Conservation (phyloP, 441 rosid genomes). For the Gossypium schwendimanii region DNA sequence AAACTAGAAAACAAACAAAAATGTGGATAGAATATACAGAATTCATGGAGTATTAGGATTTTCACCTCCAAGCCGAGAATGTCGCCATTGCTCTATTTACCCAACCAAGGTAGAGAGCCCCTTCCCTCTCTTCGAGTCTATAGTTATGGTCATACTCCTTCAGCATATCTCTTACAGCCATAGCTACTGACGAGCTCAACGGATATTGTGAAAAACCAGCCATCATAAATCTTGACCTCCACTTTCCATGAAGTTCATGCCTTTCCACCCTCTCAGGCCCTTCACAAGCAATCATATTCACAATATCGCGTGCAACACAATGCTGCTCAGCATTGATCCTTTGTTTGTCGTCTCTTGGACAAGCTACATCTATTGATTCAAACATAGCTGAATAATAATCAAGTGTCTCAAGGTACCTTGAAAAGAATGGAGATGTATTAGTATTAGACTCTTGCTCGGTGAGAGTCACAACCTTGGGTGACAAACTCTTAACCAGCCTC, state of each 20-base stretch:
- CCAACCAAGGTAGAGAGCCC: constrained; percentile 56
- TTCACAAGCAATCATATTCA: constrained; percentile 70
- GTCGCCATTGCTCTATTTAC: constrained; percentile 45
- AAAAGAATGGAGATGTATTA: constrained; percentile 50
- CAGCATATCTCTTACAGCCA: constrained; percentile 26
- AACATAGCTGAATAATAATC: constrained; percentile 56
- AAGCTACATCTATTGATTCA: constrained; percentile 50
- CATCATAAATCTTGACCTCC: constrained; percentile 46
- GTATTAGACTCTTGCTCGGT: constrained; percentile 22
- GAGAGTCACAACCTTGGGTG: constrained; percentile 56
- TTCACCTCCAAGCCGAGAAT: constrained; percentile 64
- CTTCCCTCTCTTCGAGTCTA: constrained; percentile 35
- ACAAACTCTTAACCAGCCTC: constrained; percentile 19
- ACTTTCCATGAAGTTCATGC: constrained; percentile 57
- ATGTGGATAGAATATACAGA: constrained; percentile 22
- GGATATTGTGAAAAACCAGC: constrained; percentile 45
- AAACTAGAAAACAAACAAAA: neutral
- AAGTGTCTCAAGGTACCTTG: constrained; percentile 45
- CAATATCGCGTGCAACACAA: constrained; percentile 69
- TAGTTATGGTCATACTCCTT: constrained; percentile 36
- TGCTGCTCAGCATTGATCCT: constrained; percentile 67
- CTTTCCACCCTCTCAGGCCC: constrained; percentile 58
- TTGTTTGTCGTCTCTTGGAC: constrained; percentile 38
- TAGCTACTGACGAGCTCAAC: constrained; percentile 24
- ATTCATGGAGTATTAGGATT: neutral